phyloP scores from a whole-genome alignment of 1,284 basidiomycete genomes.

The Pseudozyma pruni region DNA sequence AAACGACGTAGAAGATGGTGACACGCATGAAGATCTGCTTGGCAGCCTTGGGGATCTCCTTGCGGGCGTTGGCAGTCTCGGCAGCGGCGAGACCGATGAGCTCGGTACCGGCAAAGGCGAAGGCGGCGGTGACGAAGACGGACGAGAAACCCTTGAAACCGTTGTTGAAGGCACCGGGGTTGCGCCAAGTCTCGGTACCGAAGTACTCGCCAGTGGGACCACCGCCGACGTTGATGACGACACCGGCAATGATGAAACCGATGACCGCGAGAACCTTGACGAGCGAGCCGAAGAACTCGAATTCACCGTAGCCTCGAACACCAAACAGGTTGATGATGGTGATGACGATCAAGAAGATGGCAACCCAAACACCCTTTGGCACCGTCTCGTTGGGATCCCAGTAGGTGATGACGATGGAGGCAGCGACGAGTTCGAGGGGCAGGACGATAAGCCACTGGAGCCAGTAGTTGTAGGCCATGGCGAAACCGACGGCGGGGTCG shows the following conservation, averaged over 20 bases:
- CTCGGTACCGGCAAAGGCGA: constrained; percentile 65
- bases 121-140: constrained; percentile 64
- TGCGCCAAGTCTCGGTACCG: constrained; percentile 58
- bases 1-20: constrained; percentile 71
- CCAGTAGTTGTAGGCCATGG: constrained; percentile 65
- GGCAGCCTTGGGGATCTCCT: constrained; percentile 70
- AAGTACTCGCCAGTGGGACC: constrained; percentile 53
- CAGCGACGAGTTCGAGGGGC: constrained; percentile 62
- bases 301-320: constrained; percentile 65
- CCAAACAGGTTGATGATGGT: constrained; percentile 64
- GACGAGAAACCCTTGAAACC: constrained; percentile 66
- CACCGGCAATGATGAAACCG: constrained; percentile 63
- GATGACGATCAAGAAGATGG: constrained; percentile 57
- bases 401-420: constrained; percentile 61
- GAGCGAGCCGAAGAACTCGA: constrained; percentile 59
- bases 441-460: constrained; percentile 64
- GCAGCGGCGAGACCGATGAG: constrained; percentile 78
- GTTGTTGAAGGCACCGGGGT: constrained; percentile 63
- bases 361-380: constrained; percentile 58
- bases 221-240: constrained; percentile 64
- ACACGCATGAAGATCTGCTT: constrained; percentile 71
- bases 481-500: constrained; percentile 63
- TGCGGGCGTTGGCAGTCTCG: constrained; percentile 72
- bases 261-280: constrained; percentile 65
- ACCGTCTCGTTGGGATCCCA: constrained; percentile 56